Base-by-base conservation (phyloP, 495 filamentous ascomycete species). In the Rhypophila decipiens region DNA sequence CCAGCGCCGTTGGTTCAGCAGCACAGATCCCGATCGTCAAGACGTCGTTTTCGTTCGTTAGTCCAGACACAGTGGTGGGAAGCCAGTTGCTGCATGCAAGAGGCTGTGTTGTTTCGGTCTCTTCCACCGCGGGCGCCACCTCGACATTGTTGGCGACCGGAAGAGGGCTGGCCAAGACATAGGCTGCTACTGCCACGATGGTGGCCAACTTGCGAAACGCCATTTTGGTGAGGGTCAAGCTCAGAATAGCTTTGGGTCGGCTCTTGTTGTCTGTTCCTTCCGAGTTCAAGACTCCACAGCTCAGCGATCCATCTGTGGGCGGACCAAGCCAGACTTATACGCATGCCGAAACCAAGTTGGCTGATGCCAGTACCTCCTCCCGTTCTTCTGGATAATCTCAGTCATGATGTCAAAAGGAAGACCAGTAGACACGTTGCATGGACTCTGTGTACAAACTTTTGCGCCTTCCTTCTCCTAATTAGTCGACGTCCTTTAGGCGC, bases 11-110 rank as follows among this genome's bases (percentile, higher is more conserved):
- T 12, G 44, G 44, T 34, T 46, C 44, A 3, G 44, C 21, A 18
- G 44, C 44, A 21, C 44, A 46, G 11, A 46, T 22, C 9, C 20
- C 44, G 21, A 46, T 46, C n/a, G 34, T 46, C 8, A 15, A 27
- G 10, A 35, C 15, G 5, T 5, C 36, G 9, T 5, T 5, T 5
- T 15, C 33, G 19, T 46, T 23, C 13, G 31, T 24, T 34, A 36
- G 19, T 8, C 44, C 44, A 12, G 31, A 15, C 10, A 46, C 19
- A 18, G 38, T 34, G 13, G 44, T 46, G 21, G 44, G 44, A 9
- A 46, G 44, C 44, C 44, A 46, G 31, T 46, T 46, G 21, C n/a
- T 24, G 33, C 44, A 46, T 34, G 22, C 17, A 24, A 24, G 19
- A 17, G 31, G 44, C 44, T 38, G 36, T 13, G 44, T 21, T 5